Evolutionary conservation across 768 basidiomycete genomes (phyloP), one percentile per base, ranked within the genome.

Genomic region (Mycena rebaudengoi): DNA sequence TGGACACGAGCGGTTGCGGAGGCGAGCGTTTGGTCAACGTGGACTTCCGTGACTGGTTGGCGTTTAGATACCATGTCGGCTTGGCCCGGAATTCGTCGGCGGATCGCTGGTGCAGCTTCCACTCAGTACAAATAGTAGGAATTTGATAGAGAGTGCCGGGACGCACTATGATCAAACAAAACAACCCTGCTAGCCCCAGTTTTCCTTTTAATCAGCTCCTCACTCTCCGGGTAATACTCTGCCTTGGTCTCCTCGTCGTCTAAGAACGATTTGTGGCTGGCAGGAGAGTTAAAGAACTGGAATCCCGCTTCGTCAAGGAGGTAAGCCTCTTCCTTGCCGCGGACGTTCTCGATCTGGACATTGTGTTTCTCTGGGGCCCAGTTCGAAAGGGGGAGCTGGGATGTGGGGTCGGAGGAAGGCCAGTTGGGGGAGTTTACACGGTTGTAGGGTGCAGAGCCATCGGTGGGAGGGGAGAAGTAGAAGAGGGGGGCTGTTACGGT

Each of bases 81-180:
- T 8, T 69, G 68, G n/a, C 69, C 71, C 7, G 75, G 74, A 25
- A 67, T 64, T 52, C 68, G 70, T 28, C 74, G 73, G n/a, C 76
- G 70, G 39, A 75, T 60, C 26, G 73, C 74, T 77, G 46, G 40
- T 43, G 53, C 35, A 46, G 16, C 33, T 39, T 30, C 23, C 30
- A 37, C 51, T 61, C 51, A 61, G 51, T 53, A 37, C 33, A 45
- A 30, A 43, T 50, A 52, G 46, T 33, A 37, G 30, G 16, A 25
- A 53, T 49, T 26, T 51, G 30, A 52, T 23, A 37, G 37, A 30
- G n/a, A 40, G 30, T 48, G 49, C 41, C 8, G 44, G 14, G 29
- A 65, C 78, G 28, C 40, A 75, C 80, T 83, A 50, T 81, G 79
- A 54, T 82, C 82, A 61, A 83, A 83, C 28, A 82, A 68, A 44